Conservation (phyloP, 2,329 filamentous ascomycete species). For the Tolypocladium tundrense region DNA sequence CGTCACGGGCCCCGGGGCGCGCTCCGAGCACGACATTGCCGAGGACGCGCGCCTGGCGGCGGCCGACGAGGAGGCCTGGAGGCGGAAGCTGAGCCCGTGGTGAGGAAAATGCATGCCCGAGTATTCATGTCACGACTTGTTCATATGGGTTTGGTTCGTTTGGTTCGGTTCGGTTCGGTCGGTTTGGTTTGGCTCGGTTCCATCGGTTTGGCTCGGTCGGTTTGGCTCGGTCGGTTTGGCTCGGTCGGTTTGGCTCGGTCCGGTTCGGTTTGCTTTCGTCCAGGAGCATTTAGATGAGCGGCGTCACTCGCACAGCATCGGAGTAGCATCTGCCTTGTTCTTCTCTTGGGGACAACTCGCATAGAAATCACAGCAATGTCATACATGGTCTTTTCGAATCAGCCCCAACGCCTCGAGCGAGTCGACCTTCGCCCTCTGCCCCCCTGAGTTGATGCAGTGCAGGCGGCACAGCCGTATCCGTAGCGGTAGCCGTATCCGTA, state of each 20-base stretch:
- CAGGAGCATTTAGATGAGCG: constrained; percentile 2
- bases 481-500: background rate
- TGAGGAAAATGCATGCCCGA: background rate
- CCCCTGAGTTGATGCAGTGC: background rate
- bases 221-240: background rate
- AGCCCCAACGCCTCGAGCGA: background rate
- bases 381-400: background rate
- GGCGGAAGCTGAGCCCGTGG: constrained; percentile 31
- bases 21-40: constrained; percentile 37
- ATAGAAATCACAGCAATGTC: background rate
- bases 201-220: background rate
- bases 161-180: background rate
- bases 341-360: background rate
- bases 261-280: background rate
- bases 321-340: constrained; percentile 1
- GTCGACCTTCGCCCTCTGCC: background rate
- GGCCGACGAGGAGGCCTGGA: constrained; percentile 36
- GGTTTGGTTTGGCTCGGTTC: background rate
- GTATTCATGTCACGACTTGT: background rate
- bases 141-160: background rate
- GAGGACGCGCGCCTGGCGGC: constrained; percentile 29
- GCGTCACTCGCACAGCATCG: constrained; percentile 6
- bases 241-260: background rate
- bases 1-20: constrained; percentile 13
- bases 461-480: background rate